Base-by-base conservation (phyloP, 2,329 filamentous ascomycete species). In the Calonectria ilicicola region DNA sequence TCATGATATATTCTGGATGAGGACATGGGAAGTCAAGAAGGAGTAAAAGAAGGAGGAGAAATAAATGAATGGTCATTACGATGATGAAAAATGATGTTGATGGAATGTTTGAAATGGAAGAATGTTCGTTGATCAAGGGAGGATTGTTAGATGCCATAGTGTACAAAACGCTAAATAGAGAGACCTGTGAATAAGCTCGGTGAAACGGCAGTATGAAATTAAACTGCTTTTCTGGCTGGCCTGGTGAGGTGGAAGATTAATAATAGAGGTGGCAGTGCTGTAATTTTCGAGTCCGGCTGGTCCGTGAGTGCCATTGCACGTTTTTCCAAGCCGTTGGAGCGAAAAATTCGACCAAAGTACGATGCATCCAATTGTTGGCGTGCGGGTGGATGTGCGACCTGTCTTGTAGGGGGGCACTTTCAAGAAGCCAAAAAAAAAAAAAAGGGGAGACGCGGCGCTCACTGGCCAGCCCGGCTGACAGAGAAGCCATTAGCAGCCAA, bases 401-500 rank as follows among this genome's bases (percentile, higher is more conserved):
- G 42, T 38, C 40, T 56, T 58, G 23, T 70, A 46, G 26, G 35
- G 35, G 49, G 23, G 60, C 38, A 40, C 42, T 62, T 38, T 23
- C 44, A 27, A 19, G 65, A 38, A 47, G 62, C 21, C 32, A 23
- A 44, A 46, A 75, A 75, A 78, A 26, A 53, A 66, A 75, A 75
- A 78, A 78, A 74, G 75, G 73, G 74, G 76, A 77, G 70, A 74
- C 70, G 35, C 42, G 73, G 71, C 69, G 76, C 75, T 76, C 72
- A 76, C 70, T 79, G 75, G 77, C 68, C 72, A 69, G 72, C 74
- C 77, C 75, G 74, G 78, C 74, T 73, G 70, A 75, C 66, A 72
- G 68, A 79, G 76, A 78, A 74, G 74, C 76, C 78, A 79, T 80
- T 75, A 70, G 80, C 76, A 75, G 74, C 74, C 73, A 79, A 80